Evolutionary conservation across 2,329 filamentous ascomycete species (phyloP), one percentile per base, ranked within the genome.

Genomic region (Neophaeococcomyces aloes): DNA sequence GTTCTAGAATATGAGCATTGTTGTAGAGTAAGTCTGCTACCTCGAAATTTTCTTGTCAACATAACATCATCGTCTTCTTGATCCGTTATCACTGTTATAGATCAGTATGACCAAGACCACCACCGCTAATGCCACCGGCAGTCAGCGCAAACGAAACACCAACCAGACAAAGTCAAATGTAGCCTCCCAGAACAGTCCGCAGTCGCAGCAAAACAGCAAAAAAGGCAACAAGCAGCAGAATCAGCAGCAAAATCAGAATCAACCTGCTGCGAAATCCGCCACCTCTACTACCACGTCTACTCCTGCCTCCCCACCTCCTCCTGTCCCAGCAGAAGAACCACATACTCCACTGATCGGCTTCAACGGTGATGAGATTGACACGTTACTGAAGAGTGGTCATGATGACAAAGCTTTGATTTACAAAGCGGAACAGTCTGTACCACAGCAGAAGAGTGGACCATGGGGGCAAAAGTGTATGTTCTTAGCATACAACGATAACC

Each of bases 391-490:
- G 49, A 62, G 57, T 57, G 61, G 67, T 64, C 60, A 29, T 61
- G 65, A 63, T 33, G 43, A 54, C 2, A 63, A 60, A 49, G 53
- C 59, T 18, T 48, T 56, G 44, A 48, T 59, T 37, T 69, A 69
- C 57, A 68, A 65, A 29, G 35, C 47, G 21, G 49, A 52, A 13
- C 35, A 40, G 13, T 47, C 48, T 30, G 4, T 43, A 3, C 44
- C 49, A 14, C n/a, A n/a, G n/a, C 14, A 44, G 7, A 30, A 47
- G n/a, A 52, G 38, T 29, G 61, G 61, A 30, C 63, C 67, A 19
- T 69, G 66, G 65, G 65, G 59, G 7, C 56, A 61, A 15, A 70
- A 68, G 51, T 56, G 67, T 70, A 63, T 47, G 61, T 56, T 41
- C 10, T 15, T 19, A 25, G 7, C 10, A 21, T 44, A 23, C 41